Base-by-base conservation (phyloP, 139 green algal genomes). In the Chlamydomonas sphaeroides region DNA sequence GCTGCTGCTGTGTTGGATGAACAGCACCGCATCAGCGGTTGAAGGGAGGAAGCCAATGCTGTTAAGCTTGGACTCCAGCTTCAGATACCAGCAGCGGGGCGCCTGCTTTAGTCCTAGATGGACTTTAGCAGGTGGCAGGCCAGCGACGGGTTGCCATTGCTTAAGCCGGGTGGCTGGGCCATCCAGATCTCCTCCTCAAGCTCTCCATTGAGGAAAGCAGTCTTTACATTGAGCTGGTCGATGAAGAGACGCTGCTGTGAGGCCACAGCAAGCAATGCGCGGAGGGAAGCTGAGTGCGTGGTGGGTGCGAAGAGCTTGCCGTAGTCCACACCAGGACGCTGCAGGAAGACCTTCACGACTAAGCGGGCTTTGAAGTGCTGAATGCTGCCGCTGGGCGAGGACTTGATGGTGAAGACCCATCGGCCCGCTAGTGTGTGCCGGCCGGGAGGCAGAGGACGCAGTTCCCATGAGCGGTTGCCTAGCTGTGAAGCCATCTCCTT, bases 31-130 rank as follows among this genome's bases (percentile, higher is more conserved):
- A 32, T 90, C 87, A 1, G 78, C 66, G 0, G 35, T 59, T 26
- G 87, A 86, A 3, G 68, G 56, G 30, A 61, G 28, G 51, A 89
- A 90, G 20, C 68, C 83, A 49, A 87, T 32, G 0, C 65, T 38
- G 15, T 48, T 28, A 68, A 90, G 63, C 71, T 80, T 57, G 0
- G 4, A 25, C 18, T 42, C 36, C 10, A 92, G 61, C n/a, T 79
- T 84, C 33, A 32, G 7, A 26, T 89, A 68, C 88, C 84, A 91
- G 2, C 56, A 80, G 32, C 80, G 65, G 14, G 88, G 84, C 14
- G 88, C 85, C 48, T 90, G 85, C 56, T 88, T 86, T 17, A 91
- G 78, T 11, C 88, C 88, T 91, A 91, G 0, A 91, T 33, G 28
- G 81, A 56, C 79, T 90, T 89, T 15, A 67, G 36, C 49, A 88